Base-by-base conservation (phyloP, 2,329 filamentous ascomycete species). In the Claviceps sp. region DNA sequence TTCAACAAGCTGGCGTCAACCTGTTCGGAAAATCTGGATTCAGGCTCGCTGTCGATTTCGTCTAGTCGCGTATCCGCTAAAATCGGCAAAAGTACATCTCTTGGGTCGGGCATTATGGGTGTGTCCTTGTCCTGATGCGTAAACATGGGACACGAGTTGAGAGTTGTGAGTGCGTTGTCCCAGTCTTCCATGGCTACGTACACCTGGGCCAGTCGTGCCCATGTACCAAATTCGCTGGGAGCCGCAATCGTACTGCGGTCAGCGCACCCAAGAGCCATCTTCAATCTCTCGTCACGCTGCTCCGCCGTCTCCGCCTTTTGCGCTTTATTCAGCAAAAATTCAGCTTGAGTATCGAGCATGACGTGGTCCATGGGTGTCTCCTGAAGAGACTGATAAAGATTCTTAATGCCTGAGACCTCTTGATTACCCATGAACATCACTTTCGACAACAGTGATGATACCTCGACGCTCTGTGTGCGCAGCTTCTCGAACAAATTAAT, bases 91-190 rank as follows among this genome's bases (percentile, higher is more conserved):
- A 87, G 82, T 43, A 97, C 86, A 52, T 89, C 87, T 60, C 86
- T 85, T 0, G 93, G 90, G 63, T 95, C 89, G 1, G 93, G 93
- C 85, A 97, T 91, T 54, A 93, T 72, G 3, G 93, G 93, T 5
- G 89, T 85, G 65, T 98, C 93, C 68, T 96, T 97, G 69, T 98
- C 93, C 68, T 97, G 93, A 67, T 98, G 97, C 6, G 93, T 98
- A 68, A 98, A 98, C 93, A 98, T 98, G 8, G 93, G 93, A 67
- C 93, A 98, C 18, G 93, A 98, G 70, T 98, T 98, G 50, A 98
- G 77, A 4, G 93, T 97, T 5, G 95, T 83, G 24, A 98, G 77
- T 0, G 93, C 93, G 59, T 97, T 82, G 63, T 97, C 93, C 89
- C 93, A 98, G 64, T 95, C 88, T 65, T 98, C 93, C 70, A 95